Base-by-base conservation (phyloP, 805 yeast species). In the Yarrowia hollandica region DNA sequence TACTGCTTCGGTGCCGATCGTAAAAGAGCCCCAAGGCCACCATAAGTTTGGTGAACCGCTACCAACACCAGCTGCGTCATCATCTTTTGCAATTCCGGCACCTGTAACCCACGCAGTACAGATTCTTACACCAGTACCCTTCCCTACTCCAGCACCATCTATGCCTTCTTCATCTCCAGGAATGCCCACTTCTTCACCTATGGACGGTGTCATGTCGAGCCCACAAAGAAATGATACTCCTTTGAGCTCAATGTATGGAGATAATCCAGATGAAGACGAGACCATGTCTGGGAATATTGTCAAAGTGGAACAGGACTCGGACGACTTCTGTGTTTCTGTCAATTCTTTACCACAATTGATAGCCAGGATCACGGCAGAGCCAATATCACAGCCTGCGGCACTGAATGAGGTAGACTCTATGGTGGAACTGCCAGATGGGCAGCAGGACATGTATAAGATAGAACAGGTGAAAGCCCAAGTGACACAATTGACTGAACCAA, bases 171-270 rank as follows among this genome's bases (percentile, higher is more conserved):
- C 55, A 1, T 31, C 55, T 10, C 55, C 55, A 6, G 38, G 35
- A 2, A 48, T 48, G 54, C 54, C 54, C 18, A 44, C 54, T 7
- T 44, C 54, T 4, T 44, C 54, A 3, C 54, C 54, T 14, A 21
- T 30, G 54, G 37, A 44, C 16, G 54, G 28, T 14, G 26, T 48
- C 8, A 48, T 48, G 55, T 48, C 55, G 15, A 48, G 55, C 33
- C 55, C 55, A 16, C 19, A 21, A 16, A 44, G 12, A 21, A n/a
- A n/a, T 4, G 54, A 18, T 4, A 28, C 37, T 7, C 25, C 37
- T 3, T 19, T 19, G 25, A 44, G 54, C 8, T 44, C 54, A 19
- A 14, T 44, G 38, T 30, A n/a, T 19, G 52, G 28, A 2, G 54
- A 9, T 2, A n/a, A 19, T n/a, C 22, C 31, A 9, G 52, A 44